Conservation (phyloP, 192 early-diverging fungal species). For the Linnemannia exigua region DNA sequence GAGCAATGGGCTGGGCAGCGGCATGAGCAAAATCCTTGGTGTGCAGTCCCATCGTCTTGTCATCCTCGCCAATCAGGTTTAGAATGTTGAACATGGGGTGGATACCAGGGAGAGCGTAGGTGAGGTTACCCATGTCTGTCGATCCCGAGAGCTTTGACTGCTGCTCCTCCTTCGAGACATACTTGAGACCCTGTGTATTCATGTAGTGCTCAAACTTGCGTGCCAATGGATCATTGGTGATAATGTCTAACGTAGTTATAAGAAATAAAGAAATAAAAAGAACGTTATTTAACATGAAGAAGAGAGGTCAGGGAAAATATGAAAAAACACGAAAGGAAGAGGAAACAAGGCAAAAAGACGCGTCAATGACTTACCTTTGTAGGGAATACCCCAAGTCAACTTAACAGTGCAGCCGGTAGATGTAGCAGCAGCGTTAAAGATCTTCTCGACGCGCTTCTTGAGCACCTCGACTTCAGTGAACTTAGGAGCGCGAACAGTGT, state of each 20-base stretch:
- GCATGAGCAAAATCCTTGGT: constrained; percentile 73
- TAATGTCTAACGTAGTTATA: constrained; percentile 61
- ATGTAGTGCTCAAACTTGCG: constrained; percentile 66
- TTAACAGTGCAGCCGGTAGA: constrained; percentile 79
- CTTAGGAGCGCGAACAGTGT: constrained; percentile 72
- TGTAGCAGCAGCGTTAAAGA: constrained; percentile 75
- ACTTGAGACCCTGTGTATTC: constrained; percentile 57
- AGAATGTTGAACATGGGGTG: constrained; percentile 58
- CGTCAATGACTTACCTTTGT: constrained; percentile 63
- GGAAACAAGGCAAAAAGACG: not conserved
- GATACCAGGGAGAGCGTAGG: constrained; percentile 72
- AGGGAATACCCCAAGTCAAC: constrained; percentile 63
- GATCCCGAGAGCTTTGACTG: constrained; percentile 59
- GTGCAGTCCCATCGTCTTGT: constrained; percentile 71
- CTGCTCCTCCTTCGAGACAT: constrained; percentile 52
- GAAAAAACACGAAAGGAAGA: not conserved
- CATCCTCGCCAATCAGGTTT: constrained; percentile 40
- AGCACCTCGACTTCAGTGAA: constrained; percentile 66
- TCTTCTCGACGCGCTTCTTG: constrained; percentile 65
- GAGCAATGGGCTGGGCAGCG: constrained; percentile 69
- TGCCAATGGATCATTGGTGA: constrained; percentile 69
- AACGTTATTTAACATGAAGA: no score
- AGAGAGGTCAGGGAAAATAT: no score
- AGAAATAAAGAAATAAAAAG: not conserved
- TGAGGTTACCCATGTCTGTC: constrained; percentile 85